Percentiles rank a stretch among this genome's conserved stretches.
Conservation (phyloP, 2,329 filamentous ascomycete genomes). For the Xylaria sp. region DNA sequence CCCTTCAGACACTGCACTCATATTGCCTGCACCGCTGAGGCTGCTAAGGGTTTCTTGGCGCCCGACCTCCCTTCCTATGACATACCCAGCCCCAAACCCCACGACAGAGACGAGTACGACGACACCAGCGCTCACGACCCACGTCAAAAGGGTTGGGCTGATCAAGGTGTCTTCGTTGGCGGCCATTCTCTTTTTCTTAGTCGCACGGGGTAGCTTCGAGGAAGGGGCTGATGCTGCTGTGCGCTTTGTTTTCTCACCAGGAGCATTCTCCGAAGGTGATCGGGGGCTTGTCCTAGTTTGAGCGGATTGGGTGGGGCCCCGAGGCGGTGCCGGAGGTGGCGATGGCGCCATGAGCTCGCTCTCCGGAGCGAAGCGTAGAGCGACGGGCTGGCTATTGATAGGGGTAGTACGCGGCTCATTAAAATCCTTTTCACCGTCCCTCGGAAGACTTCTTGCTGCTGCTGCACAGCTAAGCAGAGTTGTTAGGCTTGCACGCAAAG, state of each 20-base stretch:
- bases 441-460: constrained; percentile 84
- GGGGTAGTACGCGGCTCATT: constrained; percentile 57
- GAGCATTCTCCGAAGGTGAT: constrained; percentile 36
- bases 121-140: constrained; percentile 74
- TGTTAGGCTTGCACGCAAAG: constrained; percentile 90
- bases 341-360: constrained; percentile 64
- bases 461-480: constrained; percentile 95
- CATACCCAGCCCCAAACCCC: constrained; percentile 75
- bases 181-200: constrained; percentile 69
- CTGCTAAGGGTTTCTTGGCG: constrained; percentile 66
- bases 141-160: constrained; percentile 70
- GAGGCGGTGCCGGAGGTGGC: constrained; percentile 42
- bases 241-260: constrained; percentile 63
- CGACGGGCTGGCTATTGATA: constrained; percentile 65
- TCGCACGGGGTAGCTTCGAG: constrained; percentile 57
- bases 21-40: constrained; percentile 57
- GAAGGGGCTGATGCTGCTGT: constrained; percentile 53
- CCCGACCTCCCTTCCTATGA: constrained; percentile 74
- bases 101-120: constrained; percentile 75
- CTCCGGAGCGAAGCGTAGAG: constrained; percentile 69
- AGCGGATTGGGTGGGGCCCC: constrained; percentile 36
- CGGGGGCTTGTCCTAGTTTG: constrained; percentile 30
- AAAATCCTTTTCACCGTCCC: constrained; percentile 60
- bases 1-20: constrained; percentile 55
- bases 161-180: constrained; percentile 58